A percentile compares a stretch with the other conserved stretches of the same genome.
phyloP scores from a whole-genome alignment of 2,329 filamentous ascomycete genomes.

The Xylaria sp. region DNA sequence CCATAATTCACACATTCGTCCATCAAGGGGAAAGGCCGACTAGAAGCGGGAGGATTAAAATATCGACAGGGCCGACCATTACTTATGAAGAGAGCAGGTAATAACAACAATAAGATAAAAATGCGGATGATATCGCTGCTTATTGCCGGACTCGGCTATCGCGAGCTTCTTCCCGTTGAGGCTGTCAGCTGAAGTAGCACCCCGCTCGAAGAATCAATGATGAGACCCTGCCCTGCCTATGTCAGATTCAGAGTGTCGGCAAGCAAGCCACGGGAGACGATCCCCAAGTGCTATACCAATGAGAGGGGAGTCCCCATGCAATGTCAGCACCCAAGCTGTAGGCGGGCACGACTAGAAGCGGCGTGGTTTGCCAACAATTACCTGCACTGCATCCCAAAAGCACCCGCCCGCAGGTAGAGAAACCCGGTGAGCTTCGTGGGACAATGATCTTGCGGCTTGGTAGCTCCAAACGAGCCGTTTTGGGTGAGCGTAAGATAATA shows the following conservation, averaged over 20 bases:
- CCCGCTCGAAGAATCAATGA: conserved; percentile 38
- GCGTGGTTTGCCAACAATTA: conserved; percentile 27
- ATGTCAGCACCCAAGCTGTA: conserved; percentile 36
- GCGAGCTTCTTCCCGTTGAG: conserved; percentile 40
- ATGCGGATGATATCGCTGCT: conserved; percentile 25
- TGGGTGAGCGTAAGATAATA: conserved; percentile 28
- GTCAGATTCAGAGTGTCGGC: conserved; percentile 38
- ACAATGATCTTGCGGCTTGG: conserved; percentile 1
- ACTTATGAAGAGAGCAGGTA: conserved; percentile 28
- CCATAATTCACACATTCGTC: conserved; percentile 44
- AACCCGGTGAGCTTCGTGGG: conserved; percentile 14
- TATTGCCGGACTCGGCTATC: conserved; percentile 37
- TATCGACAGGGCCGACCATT: conserved; percentile 34
- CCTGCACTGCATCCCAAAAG: conserved; percentile 29
- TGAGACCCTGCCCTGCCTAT: conserved; percentile 37
- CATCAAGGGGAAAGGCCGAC: conserved; percentile 37
- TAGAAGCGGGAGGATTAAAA: conserved; percentile 17
- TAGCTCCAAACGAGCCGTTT: conserved; percentile 24
- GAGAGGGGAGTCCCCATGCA: conserved; percentile 32
- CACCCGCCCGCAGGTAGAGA: conserved; percentile 17
- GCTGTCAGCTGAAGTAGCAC: conserved; percentile 43
- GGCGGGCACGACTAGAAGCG: conserved; percentile 27
- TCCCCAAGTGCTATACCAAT: conserved; percentile 34
- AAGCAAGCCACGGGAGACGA: conserved; percentile 39
- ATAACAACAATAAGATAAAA: conserved; percentile 4